phyloP scores from a whole-genome alignment of 345 rosid genomes.

The Gossypium longicalyx region DNA sequence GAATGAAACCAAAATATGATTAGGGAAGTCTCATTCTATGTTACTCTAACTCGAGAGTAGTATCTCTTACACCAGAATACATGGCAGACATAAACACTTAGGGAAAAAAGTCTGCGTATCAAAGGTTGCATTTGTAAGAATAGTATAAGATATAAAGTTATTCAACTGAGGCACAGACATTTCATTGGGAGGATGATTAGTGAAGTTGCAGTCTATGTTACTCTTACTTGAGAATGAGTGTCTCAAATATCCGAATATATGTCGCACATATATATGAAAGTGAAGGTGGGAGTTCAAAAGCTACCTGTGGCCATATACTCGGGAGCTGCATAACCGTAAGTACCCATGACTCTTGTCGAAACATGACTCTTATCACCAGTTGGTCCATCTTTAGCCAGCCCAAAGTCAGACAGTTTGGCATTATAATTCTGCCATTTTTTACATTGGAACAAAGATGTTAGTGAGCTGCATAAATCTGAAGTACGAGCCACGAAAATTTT shows the following conservation, averaged over 20 bases:
- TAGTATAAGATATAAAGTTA: not conserved
- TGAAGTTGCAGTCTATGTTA: not conserved
- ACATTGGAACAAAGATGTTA: slow-evolving; percentile 9
- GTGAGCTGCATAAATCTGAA: not conserved
- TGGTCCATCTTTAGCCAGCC: slow-evolving; percentile 94
- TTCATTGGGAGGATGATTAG: not conserved
- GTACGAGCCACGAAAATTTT: not conserved
- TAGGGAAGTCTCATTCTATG: not conserved
- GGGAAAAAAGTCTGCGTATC: not conserved
- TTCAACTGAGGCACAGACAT: not conserved
- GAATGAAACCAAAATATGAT: not conserved
- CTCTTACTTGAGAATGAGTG: not conserved
- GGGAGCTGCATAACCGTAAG: slow-evolving; percentile 87
- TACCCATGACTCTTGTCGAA: slow-evolving; percentile 92
- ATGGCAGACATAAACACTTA: too few species aligned
- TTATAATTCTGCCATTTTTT: slow-evolving; percentile 48
- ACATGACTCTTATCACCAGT: slow-evolving; percentile 70
- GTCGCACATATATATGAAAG: not conserved
- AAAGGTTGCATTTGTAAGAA: not conserved
- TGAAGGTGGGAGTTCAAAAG: not conserved
- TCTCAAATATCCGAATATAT: not conserved
- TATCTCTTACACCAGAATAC: too few species aligned
- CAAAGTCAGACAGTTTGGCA: slow-evolving; percentile 88
- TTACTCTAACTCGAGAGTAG: too few species aligned
- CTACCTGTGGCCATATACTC: slow-evolving; percentile 65